Evolutionary conservation across 306 rosid genomes (phyloP), one percentile per base, ranked within the genome.

Genomic region (Citrullus colocynthis): DNA sequence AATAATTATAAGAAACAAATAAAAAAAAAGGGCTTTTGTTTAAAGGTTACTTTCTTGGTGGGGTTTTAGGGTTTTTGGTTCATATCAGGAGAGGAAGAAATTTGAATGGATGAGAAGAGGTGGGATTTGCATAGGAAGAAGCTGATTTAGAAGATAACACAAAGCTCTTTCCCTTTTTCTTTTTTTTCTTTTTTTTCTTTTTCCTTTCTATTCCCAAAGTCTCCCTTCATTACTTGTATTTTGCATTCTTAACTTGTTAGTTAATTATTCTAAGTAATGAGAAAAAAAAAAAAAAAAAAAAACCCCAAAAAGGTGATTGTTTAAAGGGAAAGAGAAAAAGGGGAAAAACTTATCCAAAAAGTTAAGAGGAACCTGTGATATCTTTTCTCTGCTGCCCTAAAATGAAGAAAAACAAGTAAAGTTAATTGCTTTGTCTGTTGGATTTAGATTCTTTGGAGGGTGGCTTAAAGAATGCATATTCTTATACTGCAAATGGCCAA

Each of bases 361-460:
- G 44, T 48, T 49, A 56, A 45, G 52, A 48, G 52, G 59, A 71
- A 71, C 76, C 76, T 71, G 52, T 15, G 34, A 48, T 45, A n/a
- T 2, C 75, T 55, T 37, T 42, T 3, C 39, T 41, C 9, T 48
- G 4, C 44, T 17, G 66, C 80, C 58, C 76, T 60, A 60, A 15
- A 41, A 64, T 28, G 66, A 59, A 2, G n/a, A 51, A 52, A 55
- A 64, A 45, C 81, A 78, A 83, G 32, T 61, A 75, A 59, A 55
- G 51, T 83, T 54, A 59, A 51, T 60, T 71, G 16, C 24, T 65
- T 81, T 57, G 72, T 44, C 74, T 65, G 77, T 77, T 70, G 58
- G 70, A 48, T 82, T 32, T 75, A 84, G 87, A 87, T 87, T 89
- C 93, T 81, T 84, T 85, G 48, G 60, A n/a, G 58, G 41, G 42